phyloP scores from a whole-genome alignment of 495 filamentous ascomycete species.

The Hypoxylon trugodes region DNA sequence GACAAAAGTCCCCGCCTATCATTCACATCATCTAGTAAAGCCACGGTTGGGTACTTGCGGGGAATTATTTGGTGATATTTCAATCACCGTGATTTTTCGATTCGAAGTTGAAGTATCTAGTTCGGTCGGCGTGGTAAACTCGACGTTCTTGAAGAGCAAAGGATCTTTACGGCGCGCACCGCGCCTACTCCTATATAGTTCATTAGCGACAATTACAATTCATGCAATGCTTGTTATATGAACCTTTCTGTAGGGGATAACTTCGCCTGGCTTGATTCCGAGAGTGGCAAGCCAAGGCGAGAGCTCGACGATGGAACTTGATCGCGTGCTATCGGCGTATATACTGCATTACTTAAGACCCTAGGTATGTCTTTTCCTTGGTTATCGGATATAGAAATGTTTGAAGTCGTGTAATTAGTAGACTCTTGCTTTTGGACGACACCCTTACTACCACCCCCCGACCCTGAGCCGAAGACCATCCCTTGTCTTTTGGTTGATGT shows the following conservation, averaged over 20 bases:
- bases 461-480: slow-evolving; percentile 24
- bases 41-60: not conserved
- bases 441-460: not conserved
- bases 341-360: not conserved
- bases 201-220: slow-evolving; percentile 6
- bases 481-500: slow-evolving; percentile 35
- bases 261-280: not conserved
- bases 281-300: not conserved
- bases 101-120: slow-evolving; percentile 20
- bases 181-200: slow-evolving; percentile 8
- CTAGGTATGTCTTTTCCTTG: slow-evolving; percentile 7
- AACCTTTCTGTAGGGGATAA: slow-evolving; percentile 11
- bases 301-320: not conserved
- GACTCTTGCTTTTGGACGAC: not conserved
- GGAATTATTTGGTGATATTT: slow-evolving; percentile 14
- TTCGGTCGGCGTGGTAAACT: slow-evolving; percentile 28
- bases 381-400: not conserved
- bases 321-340: not conserved
- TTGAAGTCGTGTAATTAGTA: slow-evolving; percentile 19
- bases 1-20: not conserved
- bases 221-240: not conserved
- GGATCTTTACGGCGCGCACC: slow-evolving; percentile 7
- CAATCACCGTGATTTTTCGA: slow-evolving; percentile 39
- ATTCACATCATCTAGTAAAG: not conserved
- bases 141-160: slow-evolving; percentile 37